A percentile compares a stretch with the other conserved stretches of the same genome.
phyloP scores from a whole-genome alignment of 805 yeast species.

The Sugiyamaella americana region DNA sequence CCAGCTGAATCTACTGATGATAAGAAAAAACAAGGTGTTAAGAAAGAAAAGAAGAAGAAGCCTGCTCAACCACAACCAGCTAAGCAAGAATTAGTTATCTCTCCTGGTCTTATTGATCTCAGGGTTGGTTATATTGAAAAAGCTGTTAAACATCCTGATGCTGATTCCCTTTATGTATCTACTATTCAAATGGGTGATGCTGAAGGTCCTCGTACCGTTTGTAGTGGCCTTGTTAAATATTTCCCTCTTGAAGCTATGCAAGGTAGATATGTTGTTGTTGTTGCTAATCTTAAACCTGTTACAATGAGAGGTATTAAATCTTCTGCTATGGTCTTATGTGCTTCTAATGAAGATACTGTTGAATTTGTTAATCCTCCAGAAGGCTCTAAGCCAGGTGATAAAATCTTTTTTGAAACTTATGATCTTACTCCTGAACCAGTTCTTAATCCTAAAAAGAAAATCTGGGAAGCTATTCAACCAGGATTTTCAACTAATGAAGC shows the following conservation, averaged over 20 bases:
- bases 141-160: constrained; percentile 96
- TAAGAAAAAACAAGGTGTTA: constrained; percentile 27
- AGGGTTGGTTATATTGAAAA: constrained; percentile 96
- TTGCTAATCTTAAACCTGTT: constrained; percentile 96
- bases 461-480: constrained; percentile 95
- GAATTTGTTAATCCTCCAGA: constrained; percentile 95
- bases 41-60: constrained; percentile 41
- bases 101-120: constrained; percentile 82
- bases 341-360: constrained; percentile 57
- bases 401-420: constrained; percentile 87
- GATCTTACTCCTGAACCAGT: constrained; percentile 86
- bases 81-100: constrained; percentile 50
- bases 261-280: constrained; percentile 80
- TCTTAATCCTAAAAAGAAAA: constrained; percentile 95
- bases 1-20: constrained; percentile 33
- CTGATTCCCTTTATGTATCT: constrained; percentile 92
- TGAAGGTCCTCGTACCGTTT: constrained; percentile 96
- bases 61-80: constrained; percentile 48
- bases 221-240: constrained; percentile 91
- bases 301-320: constrained; percentile 97
- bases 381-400: constrained; percentile 92
- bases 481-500: constrained; percentile 72
- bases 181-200: constrained; percentile 95
- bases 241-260: constrained; percentile 93
- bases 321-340: constrained; percentile 94